Conservation (phyloP, 2,329 filamentous ascomycete species). For the Colletotrichum trifolii region DNA sequence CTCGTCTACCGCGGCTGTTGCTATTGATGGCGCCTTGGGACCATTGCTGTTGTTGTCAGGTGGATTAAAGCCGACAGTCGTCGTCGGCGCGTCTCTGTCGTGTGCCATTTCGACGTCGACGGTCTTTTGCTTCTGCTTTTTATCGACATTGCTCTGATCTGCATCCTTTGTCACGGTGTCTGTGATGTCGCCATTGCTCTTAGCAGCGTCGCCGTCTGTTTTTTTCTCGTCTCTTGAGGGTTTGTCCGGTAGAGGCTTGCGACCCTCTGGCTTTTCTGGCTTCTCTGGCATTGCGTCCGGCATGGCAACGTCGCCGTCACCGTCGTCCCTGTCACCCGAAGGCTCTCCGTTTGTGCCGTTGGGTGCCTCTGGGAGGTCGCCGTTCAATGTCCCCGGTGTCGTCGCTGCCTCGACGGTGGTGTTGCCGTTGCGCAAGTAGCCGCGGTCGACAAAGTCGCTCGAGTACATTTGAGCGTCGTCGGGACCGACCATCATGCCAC, state of each 20-base stretch:
- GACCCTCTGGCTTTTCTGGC: conserved; percentile 11
- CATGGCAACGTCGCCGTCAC: conserved; percentile 40
- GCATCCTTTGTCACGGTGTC: conserved; percentile 33
- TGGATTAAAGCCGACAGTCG: neutral
- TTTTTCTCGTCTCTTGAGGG: conserved; percentile 16
- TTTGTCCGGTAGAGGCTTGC: conserved; percentile 16
- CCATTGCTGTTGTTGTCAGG: conserved; percentile 9
- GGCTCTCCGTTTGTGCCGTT: conserved; percentile 39
- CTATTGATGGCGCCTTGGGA: conserved; percentile 27
- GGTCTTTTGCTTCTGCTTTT: conserved; percentile 33
- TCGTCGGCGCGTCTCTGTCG: neutral
- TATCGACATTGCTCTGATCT: conserved; percentile 14
- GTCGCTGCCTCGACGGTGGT: conserved; percentile 14
- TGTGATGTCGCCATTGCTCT: conserved; percentile 13
- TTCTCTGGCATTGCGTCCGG: conserved; percentile 33
- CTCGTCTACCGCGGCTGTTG: conserved; percentile 48
- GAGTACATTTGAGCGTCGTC: conserved; percentile 67
- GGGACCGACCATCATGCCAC: conserved; percentile 65
- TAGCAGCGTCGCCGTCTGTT: conserved; percentile 38
- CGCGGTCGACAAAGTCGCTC: conserved; percentile 56
- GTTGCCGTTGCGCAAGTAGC: conserved; percentile 42
- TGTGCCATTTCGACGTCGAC: conserved; percentile 27
- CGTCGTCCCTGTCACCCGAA: conserved; percentile 21
- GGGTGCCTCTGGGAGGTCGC: conserved; percentile 32
- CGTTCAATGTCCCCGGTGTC: conserved; percentile 38